A percentile compares a stretch with the other conserved stretches of the same genome.
Conservation (phyloP, 2,329 filamentous ascomycete genomes). For the Aspergillus piperis region DNA sequence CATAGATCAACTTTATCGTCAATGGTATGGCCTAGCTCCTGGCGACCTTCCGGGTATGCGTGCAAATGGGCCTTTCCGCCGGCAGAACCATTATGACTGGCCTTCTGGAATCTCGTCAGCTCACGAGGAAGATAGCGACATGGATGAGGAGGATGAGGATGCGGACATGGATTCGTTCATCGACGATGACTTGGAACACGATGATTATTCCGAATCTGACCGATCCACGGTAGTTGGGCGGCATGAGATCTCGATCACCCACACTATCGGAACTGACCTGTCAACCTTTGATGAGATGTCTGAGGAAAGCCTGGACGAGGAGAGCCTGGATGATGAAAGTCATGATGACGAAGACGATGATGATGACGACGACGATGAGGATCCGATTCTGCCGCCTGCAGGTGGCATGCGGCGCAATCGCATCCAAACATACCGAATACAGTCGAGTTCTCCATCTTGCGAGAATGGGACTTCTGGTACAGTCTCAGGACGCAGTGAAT, state of each 20-base stretch:
- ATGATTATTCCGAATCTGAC: slow-evolving; percentile 32
- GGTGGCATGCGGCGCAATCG: slow-evolving; percentile 18
- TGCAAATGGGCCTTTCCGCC: background rate
- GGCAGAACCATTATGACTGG: background rate
- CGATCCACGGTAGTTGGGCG: slow-evolving; percentile 36
- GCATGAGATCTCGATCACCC: slow-evolving; percentile 12
- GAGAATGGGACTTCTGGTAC: slow-evolving; percentile 6
- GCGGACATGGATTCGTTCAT: slow-evolving; percentile 40
- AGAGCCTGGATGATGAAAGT: slow-evolving; percentile 18
- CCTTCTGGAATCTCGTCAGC: slow-evolving; percentile 12
- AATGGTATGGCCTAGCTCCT: background rate
- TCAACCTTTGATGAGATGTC: background rate
- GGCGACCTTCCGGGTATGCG: background rate
- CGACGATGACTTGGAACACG: slow-evolving; percentile 32
- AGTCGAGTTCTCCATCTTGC: slow-evolving; percentile 14
- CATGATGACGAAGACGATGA: slow-evolving; percentile 18
- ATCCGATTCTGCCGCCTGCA: slow-evolving; percentile 22
- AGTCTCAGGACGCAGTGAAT: background rate
- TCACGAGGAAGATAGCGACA: slow-evolving; percentile 21
- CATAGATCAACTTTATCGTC: slow-evolving; percentile 12
- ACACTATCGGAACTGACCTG: background rate
- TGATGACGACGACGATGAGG: slow-evolving; percentile 26
- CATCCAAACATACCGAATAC: slow-evolving; percentile 12
- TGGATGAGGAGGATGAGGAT: slow-evolving; percentile 34
- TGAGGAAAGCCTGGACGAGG: slow-evolving; percentile 19